A percentile compares a stretch with the other conserved stretches of the same genome.
phyloP scores from a whole-genome alignment of 2,329 filamentous ascomycete species.

The Geosmithia morbida region DNA sequence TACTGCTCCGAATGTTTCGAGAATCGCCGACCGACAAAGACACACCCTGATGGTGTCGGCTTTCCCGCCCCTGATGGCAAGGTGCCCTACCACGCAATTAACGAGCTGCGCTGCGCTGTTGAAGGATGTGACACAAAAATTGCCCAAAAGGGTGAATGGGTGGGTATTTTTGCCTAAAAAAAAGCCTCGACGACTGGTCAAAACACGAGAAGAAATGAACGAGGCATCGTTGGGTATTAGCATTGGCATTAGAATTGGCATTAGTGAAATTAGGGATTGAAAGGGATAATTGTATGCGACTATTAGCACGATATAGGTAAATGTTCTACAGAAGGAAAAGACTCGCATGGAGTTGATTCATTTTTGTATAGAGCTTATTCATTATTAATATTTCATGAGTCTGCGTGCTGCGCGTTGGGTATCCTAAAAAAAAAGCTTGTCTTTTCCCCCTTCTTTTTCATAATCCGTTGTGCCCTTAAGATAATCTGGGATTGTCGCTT shows the following conservation, averaged over 20 bases:
- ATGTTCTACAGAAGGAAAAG: neutral
- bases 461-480: neutral
- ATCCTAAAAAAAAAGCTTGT: neutral
- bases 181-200: neutral
- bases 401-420: neutral
- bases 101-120: slow-evolving; percentile 37
- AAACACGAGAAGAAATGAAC: neutral
- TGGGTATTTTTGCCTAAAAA: slow-evolving; percentile 37
- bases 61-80: slow-evolving; percentile 21
- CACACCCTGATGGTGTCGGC: slow-evolving; percentile 16
- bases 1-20: slow-evolving; percentile 50
- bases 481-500: neutral
- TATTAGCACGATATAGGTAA: too few relatives aligned
- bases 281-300: too few relatives aligned
- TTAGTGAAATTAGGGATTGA: too few relatives aligned
- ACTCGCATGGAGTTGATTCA: neutral
- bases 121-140: slow-evolving; percentile 41
- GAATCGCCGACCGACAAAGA: slow-evolving; percentile 28
- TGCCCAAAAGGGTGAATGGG: slow-evolving; percentile 39
- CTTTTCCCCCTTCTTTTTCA: neutral
- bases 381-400: neutral
- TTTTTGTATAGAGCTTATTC: neutral
- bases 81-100: neutral
- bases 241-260: too few relatives aligned
- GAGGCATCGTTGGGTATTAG: neutral